Percentiles rank a stretch among this genome's conserved stretches.
Conservation (phyloP, 805 yeast genomes). For the Candida wancherniae region DNA sequence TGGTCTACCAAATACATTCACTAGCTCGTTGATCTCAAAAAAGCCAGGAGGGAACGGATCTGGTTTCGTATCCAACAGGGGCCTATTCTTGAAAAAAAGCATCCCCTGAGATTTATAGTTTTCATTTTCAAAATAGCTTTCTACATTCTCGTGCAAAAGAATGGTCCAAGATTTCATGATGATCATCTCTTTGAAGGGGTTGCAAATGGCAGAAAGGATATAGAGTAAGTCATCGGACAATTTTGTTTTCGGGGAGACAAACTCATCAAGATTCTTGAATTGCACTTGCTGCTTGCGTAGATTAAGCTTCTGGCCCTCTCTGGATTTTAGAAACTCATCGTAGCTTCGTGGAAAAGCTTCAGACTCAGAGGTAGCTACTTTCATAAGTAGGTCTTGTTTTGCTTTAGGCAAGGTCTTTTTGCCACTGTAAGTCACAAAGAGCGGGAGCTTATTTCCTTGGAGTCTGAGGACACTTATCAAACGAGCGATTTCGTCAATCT, state of each 20-base stretch:
- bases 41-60: slow-evolving; percentile 24
- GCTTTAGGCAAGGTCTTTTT: slow-evolving; percentile 10
- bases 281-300: slow-evolving; percentile 23
- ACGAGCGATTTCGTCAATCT: slow-evolving; percentile 18
- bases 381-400: neutral
- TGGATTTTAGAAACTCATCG: neutral
- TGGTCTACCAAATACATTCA: slow-evolving; percentile 20
- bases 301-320: too few relatives aligned
- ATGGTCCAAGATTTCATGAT: slow-evolving; percentile 6
- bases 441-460: slow-evolving; percentile 25
- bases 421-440: slow-evolving; percentile 22
- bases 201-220: slow-evolving; percentile 3
- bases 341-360: too few relatives aligned
- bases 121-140: slow-evolving; percentile 16
- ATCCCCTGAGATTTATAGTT: slow-evolving; percentile 22
- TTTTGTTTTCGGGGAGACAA: slow-evolving; percentile 1
- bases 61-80: slow-evolving; percentile 17
- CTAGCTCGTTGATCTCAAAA: slow-evolving; percentile 24
- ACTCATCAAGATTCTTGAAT: slow-evolving; percentile 24
- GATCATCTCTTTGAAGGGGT: slow-evolving; percentile 6
- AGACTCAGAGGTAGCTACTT: slow-evolving; percentile 9
- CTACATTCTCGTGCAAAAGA: slow-evolving; percentile 5
- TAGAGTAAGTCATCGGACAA: slow-evolving; percentile 3
- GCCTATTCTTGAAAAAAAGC: slow-evolving; percentile 26
- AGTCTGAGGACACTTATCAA: slow-evolving; percentile 23